Conservation (phyloP, 306 rosid species). For the Hylodesmum podocarpum region DNA sequence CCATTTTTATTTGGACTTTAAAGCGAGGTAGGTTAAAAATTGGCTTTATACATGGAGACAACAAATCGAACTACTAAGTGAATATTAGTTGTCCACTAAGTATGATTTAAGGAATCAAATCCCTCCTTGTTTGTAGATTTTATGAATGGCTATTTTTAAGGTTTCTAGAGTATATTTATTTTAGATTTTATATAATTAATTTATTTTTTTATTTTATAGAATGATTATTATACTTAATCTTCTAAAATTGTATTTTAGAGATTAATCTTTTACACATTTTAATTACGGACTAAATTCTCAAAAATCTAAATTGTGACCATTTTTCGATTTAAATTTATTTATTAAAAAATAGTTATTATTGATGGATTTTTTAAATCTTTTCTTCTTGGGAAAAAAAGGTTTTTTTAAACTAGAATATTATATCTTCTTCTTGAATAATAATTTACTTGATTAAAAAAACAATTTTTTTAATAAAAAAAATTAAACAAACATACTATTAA, state of each 20-base stretch:
- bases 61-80: background rate
- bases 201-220: background rate
- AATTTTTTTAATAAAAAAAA: too few relatives aligned
- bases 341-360: background rate
- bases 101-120: background rate
- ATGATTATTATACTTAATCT: background rate
- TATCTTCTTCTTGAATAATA: too few relatives aligned
- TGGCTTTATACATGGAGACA: background rate
- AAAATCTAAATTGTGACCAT: background rate
- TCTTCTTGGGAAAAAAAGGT: too few relatives aligned
- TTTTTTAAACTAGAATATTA: too few relatives aligned
- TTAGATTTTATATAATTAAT: background rate
- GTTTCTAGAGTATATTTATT: background rate
- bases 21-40: background rate
- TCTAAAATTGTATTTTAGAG: background rate
- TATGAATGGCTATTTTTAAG: background rate
- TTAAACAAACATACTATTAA: too few relatives aligned
- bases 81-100: background rate
- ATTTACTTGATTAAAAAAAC: too few relatives aligned
- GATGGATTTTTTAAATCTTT: too few relatives aligned
- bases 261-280: background rate
- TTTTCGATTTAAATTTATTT: background rate
- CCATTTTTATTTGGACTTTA: background rate
- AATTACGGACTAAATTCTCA: background rate
- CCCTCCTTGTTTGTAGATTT: background rate